A percentile compares a stretch with the other conserved stretches of the same genome.
These are phyloP conservation scores for Linderniella brevidens DNA, from an alignment of 257 asterid species.

Conservation along the genomic window DNA sequence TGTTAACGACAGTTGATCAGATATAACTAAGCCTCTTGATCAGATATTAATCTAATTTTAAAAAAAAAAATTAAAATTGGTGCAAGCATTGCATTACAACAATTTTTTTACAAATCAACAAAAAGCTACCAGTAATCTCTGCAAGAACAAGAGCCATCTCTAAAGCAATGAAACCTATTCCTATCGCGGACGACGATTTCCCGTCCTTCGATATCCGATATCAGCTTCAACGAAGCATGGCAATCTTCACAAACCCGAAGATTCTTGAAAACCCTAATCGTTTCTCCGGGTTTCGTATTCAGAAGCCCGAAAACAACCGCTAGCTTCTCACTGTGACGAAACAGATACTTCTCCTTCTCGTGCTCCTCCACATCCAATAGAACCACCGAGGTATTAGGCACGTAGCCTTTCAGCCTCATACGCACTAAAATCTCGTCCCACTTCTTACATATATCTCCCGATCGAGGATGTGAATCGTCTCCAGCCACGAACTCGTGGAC, in stretches of 20 bases:
- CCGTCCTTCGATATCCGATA: conserved; percentile 30
- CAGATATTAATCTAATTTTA: no score
- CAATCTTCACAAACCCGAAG: conserved; percentile 70
- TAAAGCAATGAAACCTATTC: conserved; percentile 35
- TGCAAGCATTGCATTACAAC: no score
- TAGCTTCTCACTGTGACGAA: conserved; percentile 44
- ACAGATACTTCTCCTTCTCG: conserved; percentile 30
- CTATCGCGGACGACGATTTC: conserved; percentile 42
- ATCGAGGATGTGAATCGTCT: conserved; percentile 39
- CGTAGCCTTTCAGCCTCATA: conserved; percentile 39
- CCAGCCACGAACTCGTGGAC: conserved; percentile 65
- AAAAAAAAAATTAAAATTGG: no score
- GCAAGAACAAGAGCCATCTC: conserved; percentile 35
- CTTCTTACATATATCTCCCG: conserved; percentile 18
- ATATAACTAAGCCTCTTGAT: no score
- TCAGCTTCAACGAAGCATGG: conserved; percentile 41
- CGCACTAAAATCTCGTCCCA: conserved; percentile 21
- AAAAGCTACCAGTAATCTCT: conserved; percentile 24
- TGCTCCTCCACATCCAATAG: conserved; percentile 36
- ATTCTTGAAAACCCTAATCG: conserved; percentile 45
- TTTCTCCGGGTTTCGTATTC: conserved; percentile 26
- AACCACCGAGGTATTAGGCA: conserved; percentile 42
- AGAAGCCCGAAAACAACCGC: conserved; percentile 44
- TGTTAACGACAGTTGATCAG: no score
- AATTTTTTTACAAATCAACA: not conserved